A percentile compares a stretch with the other conserved stretches of the same genome.
These are phyloP conservation scores for Colletotrichum eremochloae DNA, from an alignment of 2,329 filamentous ascomycete species.

Conservation along the genomic window DNA sequence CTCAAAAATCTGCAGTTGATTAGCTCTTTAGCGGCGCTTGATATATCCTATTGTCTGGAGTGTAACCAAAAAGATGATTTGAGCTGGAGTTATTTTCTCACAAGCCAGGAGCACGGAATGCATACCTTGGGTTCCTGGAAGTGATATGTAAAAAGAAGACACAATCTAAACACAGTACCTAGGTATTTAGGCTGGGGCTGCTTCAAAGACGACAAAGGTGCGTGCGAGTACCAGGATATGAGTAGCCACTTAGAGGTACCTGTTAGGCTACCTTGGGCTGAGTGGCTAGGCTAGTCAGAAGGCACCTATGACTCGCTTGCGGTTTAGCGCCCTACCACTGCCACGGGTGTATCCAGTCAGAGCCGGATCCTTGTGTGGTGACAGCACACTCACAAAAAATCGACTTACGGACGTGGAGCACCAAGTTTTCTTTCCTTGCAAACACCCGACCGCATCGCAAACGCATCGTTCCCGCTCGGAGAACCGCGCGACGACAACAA, in stretches of 20 bases:
- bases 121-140: background rate
- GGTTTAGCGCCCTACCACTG: conserved; percentile 39
- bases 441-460: conserved; percentile 36
- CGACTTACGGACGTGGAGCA: conserved; percentile 36
- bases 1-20: conserved; percentile 17
- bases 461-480: conserved; percentile 38
- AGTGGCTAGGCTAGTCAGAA: conserved; percentile 28
- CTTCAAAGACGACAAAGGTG: conserved; percentile 16
- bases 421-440: conserved; percentile 40
- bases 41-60: background rate
- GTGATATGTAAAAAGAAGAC: background rate
- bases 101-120: background rate
- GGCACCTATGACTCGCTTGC: conserved; percentile 38
- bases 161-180: background rate
- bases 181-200: background rate
- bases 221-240: conserved; percentile 16
- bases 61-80: background rate
- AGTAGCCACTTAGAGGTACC: background rate
- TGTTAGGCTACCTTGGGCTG: background rate
- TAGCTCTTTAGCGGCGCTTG: background rate
- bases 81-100: background rate
- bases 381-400: conserved; percentile 39
- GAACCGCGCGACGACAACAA: conserved; percentile 40
- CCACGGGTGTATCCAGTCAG: conserved; percentile 28
- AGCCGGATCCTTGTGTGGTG: conserved; percentile 35